Percentiles rank a stretch among this genome's conserved stretches.
Conservation (phyloP, 2,329 filamentous ascomycete genomes). For the Aspergillus viridinutans region DNA sequence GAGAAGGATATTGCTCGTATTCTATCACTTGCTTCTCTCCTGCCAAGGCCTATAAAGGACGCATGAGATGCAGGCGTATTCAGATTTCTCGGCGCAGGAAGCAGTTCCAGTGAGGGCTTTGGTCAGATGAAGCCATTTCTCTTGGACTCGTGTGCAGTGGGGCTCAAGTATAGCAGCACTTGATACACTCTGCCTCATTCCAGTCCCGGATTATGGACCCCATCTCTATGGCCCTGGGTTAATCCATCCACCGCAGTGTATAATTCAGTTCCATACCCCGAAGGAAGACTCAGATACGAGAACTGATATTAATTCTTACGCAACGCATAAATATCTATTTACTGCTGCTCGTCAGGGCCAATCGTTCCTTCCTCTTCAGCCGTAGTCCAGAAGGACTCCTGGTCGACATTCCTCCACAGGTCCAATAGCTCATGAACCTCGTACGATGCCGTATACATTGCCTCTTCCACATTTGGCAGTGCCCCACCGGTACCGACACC, state of each 20-base stretch:
- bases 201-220: too few species aligned
- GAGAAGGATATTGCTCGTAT: not conserved
- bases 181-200: not conserved
- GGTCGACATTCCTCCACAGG: too few species aligned
- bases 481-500: too few species aligned
- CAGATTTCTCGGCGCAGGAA: not conserved
- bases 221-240: too few species aligned
- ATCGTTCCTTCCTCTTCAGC: too few species aligned
- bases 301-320: not conserved
- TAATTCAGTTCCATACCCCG: not conserved
- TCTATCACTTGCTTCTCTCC: not conserved
- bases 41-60: not conserved
- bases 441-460: too few species aligned
- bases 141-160: not conserved
- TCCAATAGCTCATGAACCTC: too few species aligned
- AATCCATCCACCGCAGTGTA: not conserved
- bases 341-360: not conserved
- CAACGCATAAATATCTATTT: not conserved
- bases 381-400: too few species aligned
- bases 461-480: too few species aligned
- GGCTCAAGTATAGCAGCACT: not conserved
- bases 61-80: not conserved
- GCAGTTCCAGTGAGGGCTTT: not conserved
- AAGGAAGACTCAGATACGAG: not conserved
- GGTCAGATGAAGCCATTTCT: not conserved